Conservation (phyloP, 1,284 basidiomycete species). For the Vanrija pseudolonga region DNA sequence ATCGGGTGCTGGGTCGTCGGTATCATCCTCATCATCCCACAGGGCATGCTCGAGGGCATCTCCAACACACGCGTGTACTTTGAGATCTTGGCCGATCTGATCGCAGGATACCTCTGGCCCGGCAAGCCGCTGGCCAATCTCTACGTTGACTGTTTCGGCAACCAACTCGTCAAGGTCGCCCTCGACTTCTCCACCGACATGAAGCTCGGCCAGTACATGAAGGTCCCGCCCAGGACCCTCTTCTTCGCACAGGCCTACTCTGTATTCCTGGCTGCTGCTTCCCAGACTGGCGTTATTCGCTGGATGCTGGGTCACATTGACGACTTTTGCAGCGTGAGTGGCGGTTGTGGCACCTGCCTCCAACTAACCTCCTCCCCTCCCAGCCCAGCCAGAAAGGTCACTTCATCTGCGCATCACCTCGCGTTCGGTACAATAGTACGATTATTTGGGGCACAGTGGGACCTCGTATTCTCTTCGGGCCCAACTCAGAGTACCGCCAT, state of each 20-base stretch:
- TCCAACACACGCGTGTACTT: conserved; percentile 52
- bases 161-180: conserved; percentile 55
- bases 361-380: too few relatives aligned
- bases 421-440: conserved; percentile 48
- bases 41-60: conserved; percentile 58
- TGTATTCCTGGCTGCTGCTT: conserved; percentile 40
- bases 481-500: conserved; percentile 36
- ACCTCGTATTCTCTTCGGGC: conserved; percentile 62
- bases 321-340: conserved; percentile 17
- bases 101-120: conserved; percentile 58
- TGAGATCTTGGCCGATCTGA: conserved; percentile 57
- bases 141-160: conserved; percentile 58
- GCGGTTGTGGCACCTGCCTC: too few relatives aligned
- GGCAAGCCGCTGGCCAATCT: conserved; percentile 63
- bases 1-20: conserved; percentile 23
- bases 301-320: conserved; percentile 43
- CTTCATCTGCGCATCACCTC: conserved; percentile 42
- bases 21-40: conserved; percentile 10
- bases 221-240: conserved; percentile 58
- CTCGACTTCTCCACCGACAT: conserved; percentile 54
- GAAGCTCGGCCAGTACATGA: conserved; percentile 46
- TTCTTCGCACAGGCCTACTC: conserved; percentile 67
- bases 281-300: conserved; percentile 50
- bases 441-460: conserved; percentile 60
- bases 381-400: conserved; percentile 36